phyloP scores from a whole-genome alignment of 495 filamentous ascomycete species.

The Tricharina praecox region DNA sequence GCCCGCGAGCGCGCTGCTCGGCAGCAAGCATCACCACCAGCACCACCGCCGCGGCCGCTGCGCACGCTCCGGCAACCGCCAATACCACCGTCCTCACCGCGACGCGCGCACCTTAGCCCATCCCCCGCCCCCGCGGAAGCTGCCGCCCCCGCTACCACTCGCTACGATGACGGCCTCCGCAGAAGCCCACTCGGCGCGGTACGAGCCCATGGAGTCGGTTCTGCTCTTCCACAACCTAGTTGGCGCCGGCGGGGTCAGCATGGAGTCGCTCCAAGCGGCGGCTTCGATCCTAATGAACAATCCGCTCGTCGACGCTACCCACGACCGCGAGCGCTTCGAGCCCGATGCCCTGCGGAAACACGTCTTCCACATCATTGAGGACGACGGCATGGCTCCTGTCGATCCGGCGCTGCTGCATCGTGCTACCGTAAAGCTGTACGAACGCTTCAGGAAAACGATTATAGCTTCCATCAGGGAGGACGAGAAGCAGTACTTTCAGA shows the following conservation, averaged over 20 bases:
- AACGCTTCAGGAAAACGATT: constrained; percentile 49
- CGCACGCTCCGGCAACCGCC: background rate
- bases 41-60: background rate
- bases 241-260: constrained; percentile 44
- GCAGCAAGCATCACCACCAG: background rate
- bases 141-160: background rate
- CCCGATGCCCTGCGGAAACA: constrained; percentile 63
- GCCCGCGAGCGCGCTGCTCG: background rate
- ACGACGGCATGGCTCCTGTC: constrained; percentile 38
- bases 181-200: constrained; percentile 29
- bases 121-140: background rate
- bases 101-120: background rate
- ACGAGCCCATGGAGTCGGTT: constrained; percentile 75
- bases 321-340: constrained; percentile 53
- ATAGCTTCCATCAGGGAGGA: constrained; percentile 55
- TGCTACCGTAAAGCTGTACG: constrained; percentile 54
- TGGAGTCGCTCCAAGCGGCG: constrained; percentile 50
- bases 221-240: constrained; percentile 76
- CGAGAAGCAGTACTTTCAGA: constrained; percentile 46
- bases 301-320: constrained; percentile 46
- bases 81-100: background rate
- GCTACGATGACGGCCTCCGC: background rate
- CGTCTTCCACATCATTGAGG: constrained; percentile 56
- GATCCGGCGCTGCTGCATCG: background rate
- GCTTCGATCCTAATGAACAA: constrained; percentile 59